A percentile compares a stretch with the other conserved stretches of the same genome.
phyloP scores from a whole-genome alignment of 2,329 filamentous ascomycete genomes.

The Penicillium occitanis region DNA sequence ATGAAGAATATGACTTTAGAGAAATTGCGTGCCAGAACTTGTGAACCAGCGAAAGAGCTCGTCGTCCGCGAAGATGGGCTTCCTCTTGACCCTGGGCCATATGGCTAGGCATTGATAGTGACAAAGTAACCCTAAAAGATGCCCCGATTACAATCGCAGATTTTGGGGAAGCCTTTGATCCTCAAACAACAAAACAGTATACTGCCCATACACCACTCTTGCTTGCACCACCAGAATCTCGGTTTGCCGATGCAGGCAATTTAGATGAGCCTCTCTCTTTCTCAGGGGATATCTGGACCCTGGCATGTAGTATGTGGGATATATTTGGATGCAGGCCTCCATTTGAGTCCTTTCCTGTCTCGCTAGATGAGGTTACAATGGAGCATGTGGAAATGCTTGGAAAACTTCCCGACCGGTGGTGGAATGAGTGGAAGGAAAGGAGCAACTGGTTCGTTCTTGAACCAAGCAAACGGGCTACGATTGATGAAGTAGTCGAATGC shows the following conservation, averaged over 20 bases:
- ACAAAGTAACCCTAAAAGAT: constrained; percentile 29
- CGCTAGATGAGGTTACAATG: constrained; percentile 29
- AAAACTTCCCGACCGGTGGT: constrained; percentile 28
- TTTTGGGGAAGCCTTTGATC: constrained; percentile 31
- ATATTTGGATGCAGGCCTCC: constrained; percentile 32
- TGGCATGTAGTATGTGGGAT: constrained; percentile 37
- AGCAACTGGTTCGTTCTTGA: constrained; percentile 25
- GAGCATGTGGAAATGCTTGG: constrained; percentile 33
- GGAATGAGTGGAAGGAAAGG: constrained; percentile 27
- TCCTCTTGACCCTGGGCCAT: constrained; percentile 23
- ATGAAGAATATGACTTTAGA: no score
- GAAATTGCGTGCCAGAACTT: no score
- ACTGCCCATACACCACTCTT: constrained; percentile 25
- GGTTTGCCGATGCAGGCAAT: not conserved
- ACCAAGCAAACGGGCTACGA: constrained; percentile 23
- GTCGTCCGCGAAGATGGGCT: no score
- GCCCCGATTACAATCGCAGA: constrained; percentile 29
- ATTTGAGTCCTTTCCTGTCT: constrained; percentile 28
- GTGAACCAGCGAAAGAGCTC: no score
- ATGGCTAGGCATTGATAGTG: constrained; percentile 28
- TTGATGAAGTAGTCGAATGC: constrained; percentile 23
- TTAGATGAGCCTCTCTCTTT: constrained; percentile 30
- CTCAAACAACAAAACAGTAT: constrained; percentile 21
- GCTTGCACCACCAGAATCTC: not conserved
- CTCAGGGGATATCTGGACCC: constrained; percentile 29